Evolutionary conservation across 2,329 filamentous ascomycete genomes (phyloP).

Genomic region (Chaetomium globosum): DNA sequence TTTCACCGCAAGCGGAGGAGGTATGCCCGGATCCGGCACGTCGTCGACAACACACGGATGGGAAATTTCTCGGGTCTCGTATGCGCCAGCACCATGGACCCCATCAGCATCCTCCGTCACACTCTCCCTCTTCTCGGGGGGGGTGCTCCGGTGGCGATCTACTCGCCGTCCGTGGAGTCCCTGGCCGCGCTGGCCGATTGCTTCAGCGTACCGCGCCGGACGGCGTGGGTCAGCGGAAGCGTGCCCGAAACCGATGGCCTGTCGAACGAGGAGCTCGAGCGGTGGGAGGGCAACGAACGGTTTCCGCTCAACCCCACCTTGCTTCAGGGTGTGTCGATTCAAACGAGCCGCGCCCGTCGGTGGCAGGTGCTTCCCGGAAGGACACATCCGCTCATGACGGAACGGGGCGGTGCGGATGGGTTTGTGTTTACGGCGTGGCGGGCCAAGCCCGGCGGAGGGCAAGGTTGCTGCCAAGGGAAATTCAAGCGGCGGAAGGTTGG

Average conservation of each 20-base stretch:
- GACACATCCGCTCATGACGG: slow-evolving; percentile 94
- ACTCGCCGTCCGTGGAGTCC: slow-evolving; percentile 78
- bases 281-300: slow-evolving; percentile 66
- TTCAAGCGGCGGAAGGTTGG: slow-evolving; percentile 61
- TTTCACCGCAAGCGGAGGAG: slow-evolving; percentile 88
- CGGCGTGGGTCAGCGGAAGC: slow-evolving; percentile 62
- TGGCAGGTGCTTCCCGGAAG: slow-evolving; percentile 93
- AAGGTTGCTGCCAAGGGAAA: slow-evolving; percentile 78
- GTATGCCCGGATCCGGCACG: slow-evolving; percentile 71
- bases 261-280: slow-evolving; percentile 54
- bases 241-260: slow-evolving; percentile 50
- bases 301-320: slow-evolving; percentile 88
- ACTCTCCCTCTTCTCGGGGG: slow-evolving; percentile 79
- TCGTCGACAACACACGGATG: slow-evolving; percentile 72
- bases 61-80: slow-evolving; percentile 84
- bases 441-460: slow-evolving; percentile 78
- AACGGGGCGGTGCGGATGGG: slow-evolving; percentile 82
- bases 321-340: slow-evolving; percentile 75
- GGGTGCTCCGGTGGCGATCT: slow-evolving; percentile 82
- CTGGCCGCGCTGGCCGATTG: slow-evolving; percentile 76
- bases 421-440: slow-evolving; percentile 84
- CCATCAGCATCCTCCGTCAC: slow-evolving; percentile 72
- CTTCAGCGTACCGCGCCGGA: slow-evolving; percentile 78
- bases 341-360: slow-evolving; percentile 74
- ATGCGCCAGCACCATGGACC: slow-evolving; percentile 80